These are phyloP conservation scores for Colletotrichum nymphaeae DNA, from an alignment of 2,329 filamentous ascomycete genomes.

Conservation along the genomic window DNA sequence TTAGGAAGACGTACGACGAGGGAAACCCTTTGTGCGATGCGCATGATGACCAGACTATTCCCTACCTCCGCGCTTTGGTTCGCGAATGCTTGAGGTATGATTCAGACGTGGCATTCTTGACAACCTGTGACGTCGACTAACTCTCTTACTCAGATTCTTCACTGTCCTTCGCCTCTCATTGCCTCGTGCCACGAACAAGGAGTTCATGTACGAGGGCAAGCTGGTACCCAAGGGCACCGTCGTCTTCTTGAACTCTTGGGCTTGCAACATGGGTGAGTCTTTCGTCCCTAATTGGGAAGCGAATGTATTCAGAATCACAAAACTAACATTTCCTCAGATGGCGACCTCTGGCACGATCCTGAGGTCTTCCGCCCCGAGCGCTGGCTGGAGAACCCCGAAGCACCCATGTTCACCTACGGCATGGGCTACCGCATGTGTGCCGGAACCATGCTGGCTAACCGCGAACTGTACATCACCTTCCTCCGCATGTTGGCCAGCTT, in stretches of 20 bases:
- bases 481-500: conserved; percentile 62
- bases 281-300: conserved; percentile 66
- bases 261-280: conserved; percentile 43
- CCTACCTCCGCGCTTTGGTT: conserved; percentile 81
- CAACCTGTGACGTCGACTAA: conserved; percentile 38
- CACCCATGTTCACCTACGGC: conserved; percentile 64
- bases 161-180: conserved; percentile 74
- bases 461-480: conserved; percentile 64
- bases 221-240: conserved; percentile 64
- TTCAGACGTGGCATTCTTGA: background rate
- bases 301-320: background rate
- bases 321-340: conserved; percentile 50
- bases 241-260: conserved; percentile 46
- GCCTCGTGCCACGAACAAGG: conserved; percentile 58
- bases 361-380: conserved; percentile 66
- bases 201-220: conserved; percentile 40
- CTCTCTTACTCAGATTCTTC: conserved; percentile 61
- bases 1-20: conserved; percentile 72
- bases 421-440: conserved; percentile 66
- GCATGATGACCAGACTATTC: conserved; percentile 80
- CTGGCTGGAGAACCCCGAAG: conserved; percentile 52
- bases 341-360: conserved; percentile 71
- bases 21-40: conserved; percentile 80
- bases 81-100: conserved; percentile 73
- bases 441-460: conserved; percentile 63